Conservation (phyloP, 2,329 filamentous ascomycete genomes). For the Colletotrichum karsti region DNA sequence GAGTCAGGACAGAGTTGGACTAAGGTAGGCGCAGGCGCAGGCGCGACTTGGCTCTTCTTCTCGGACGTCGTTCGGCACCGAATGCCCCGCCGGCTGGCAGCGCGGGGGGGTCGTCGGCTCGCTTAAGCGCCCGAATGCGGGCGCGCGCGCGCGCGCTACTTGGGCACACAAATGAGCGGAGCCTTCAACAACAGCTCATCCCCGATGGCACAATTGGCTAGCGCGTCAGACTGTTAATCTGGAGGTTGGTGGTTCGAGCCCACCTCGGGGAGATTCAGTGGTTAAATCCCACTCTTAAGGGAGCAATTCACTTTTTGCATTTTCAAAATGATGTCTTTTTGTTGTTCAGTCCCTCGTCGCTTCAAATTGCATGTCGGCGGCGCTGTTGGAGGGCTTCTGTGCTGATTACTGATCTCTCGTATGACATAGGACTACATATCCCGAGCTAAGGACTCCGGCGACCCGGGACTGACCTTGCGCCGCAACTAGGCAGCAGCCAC, state of each 20-base stretch:
- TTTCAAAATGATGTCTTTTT: not conserved
- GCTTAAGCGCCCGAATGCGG: too few relatives aligned
- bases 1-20: too few relatives aligned
- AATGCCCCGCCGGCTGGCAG: not conserved
- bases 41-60: not conserved
- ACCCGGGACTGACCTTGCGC: too few relatives aligned
- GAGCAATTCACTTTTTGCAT: accelerated
- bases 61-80: not conserved
- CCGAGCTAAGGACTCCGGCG: too few relatives aligned
- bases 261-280: constrained; percentile 18
- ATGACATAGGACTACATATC: too few relatives aligned
- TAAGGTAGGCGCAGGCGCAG: too few relatives aligned
- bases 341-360: too few relatives aligned
- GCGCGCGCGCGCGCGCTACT: accelerated
- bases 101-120: too few relatives aligned
- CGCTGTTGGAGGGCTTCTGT: too few relatives aligned
- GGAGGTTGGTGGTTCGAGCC: constrained; percentile 30
- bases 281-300: not conserved
- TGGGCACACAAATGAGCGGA: accelerated
- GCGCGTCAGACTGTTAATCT: constrained; percentile 31
- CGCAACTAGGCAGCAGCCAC: too few relatives aligned
- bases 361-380: too few relatives aligned
- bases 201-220: constrained; percentile 30
- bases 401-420: too few relatives aligned
- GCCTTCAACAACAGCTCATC: not conserved